Percentiles rank a stretch among this genome's conserved stretches.
Conservation (phyloP, 2,329 filamentous ascomycete species). For the Aspergillus chevalieri region DNA sequence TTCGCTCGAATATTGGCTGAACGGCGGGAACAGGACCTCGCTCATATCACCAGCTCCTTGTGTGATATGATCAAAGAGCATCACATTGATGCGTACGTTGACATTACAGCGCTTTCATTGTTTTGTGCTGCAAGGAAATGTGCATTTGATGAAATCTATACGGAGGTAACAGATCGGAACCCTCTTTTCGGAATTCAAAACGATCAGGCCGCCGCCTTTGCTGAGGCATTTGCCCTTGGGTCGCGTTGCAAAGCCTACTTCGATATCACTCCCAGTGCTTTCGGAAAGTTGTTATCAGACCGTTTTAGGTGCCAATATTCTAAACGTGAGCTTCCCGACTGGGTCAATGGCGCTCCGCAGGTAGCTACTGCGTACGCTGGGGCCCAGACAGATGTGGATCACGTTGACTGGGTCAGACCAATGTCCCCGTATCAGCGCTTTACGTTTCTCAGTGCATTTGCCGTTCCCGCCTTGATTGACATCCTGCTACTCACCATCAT, state of each 20-base stretch:
- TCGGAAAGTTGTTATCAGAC: constrained; percentile 40
- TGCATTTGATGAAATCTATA: constrained; percentile 57
- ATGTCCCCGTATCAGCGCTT: constrained; percentile 47
- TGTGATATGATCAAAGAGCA: constrained; percentile 25
- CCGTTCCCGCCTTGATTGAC: constrained; percentile 57
- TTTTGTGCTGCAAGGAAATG: constrained; percentile 53
- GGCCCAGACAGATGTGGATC: constrained; percentile 49
- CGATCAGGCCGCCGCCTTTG: constrained; percentile 59
- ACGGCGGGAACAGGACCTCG: constrained; percentile 30
- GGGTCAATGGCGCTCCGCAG: constrained; percentile 45
- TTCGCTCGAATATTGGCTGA: constrained; percentile 24
- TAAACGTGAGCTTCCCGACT: constrained; percentile 45
- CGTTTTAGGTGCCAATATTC: constrained; percentile 41
- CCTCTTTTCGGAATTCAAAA: constrained; percentile 56
- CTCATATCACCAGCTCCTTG: constrained; percentile 33
- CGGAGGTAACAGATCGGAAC: constrained; percentile 57
- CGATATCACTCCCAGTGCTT: constrained; percentile 46
- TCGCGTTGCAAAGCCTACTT: constrained; percentile 60
- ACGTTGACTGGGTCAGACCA: constrained; percentile 37
- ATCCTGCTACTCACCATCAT: constrained; percentile 54
- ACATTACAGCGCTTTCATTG: constrained; percentile 52
- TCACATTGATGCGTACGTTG: constrained; percentile 42
- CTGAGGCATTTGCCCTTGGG: constrained; percentile 58
- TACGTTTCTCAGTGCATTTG: constrained; percentile 57
- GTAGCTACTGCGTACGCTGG: constrained; percentile 48